Base-by-base conservation (phyloP, 1,284 basidiomycete species). In the Xerocomus minutiporus region DNA sequence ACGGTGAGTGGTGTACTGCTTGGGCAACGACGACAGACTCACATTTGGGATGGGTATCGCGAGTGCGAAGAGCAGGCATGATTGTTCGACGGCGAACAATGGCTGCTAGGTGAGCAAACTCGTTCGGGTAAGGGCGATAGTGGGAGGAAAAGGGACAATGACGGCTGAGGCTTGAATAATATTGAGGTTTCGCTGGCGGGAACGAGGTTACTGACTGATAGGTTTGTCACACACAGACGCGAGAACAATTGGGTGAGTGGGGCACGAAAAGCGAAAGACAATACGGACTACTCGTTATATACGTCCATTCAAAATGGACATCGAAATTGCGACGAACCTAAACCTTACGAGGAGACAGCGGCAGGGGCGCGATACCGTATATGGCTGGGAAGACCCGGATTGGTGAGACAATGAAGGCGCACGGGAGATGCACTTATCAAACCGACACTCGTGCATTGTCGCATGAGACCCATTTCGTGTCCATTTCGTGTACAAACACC, bases 31-130 rank as follows among this genome's bases (percentile, higher is more conserved):
- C 2, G 47, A 29, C 5, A 28, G 43, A 55, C 84, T 75, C 60
- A 85, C 84, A 75, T 74, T 78, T 78, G 67, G 76, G 70, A 61
- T 74, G 76, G 74, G 76, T 81, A 75, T 86, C 83, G 76, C 82
- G 83, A 69, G 83, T 86, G 74, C 85, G 84, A 66, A 81, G 75
- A 51, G 83, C 84, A 70, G 84, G 85, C 84, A 87, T 87, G 76
- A 77, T 80, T 73, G 74, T 73, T 74, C 70, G 61, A 62, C 49
- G 26, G 15, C 26, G 41, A 42, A 42, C 41, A 42, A 29, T 42
- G 41, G 8, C 66, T 68, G 68, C 68, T 45, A 50, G 63, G 62
- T 57, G 65, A 65, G 67, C 68, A 63, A 58, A 60, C 67, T 57
- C 65, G 65, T 69, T 67, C 63, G 60, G 63, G 62, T 51, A 67